phyloP scores from a whole-genome alignment of 2,329 filamentous ascomycete genomes.

The Pestalotiopsis sp. region DNA sequence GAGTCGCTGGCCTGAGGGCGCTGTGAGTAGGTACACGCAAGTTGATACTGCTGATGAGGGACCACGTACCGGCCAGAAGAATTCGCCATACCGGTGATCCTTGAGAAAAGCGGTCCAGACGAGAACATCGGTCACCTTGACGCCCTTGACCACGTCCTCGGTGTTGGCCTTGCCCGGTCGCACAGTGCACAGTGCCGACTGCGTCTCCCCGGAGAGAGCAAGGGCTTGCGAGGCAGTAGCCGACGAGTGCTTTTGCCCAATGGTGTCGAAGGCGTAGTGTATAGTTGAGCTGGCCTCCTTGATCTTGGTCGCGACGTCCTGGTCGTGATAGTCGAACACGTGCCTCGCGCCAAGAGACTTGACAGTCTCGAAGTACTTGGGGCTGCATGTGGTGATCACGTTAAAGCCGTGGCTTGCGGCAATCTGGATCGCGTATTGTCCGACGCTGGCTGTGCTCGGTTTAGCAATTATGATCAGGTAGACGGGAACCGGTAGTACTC shows the following conservation, averaged over 20 bases:
- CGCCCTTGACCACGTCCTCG: not conserved
- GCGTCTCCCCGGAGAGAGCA: not conserved
- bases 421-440: not conserved
- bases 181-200: not conserved
- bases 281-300: not conserved
- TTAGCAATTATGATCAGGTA: not conserved
- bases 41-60: too few relatives aligned
- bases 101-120: conserved; percentile 5
- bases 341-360: not conserved
- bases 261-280: not conserved
- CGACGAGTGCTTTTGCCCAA: not conserved
- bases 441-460: not conserved
- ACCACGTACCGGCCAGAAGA: conserved; percentile 4
- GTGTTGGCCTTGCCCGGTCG: conserved; percentile 4
- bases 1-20: too few relatives aligned
- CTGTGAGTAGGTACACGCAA: too few relatives aligned
- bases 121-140: not conserved
- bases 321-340: conserved; percentile 4
- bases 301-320: not conserved
- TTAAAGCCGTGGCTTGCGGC: not conserved
- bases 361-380: not conserved
- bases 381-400: conserved; percentile 7
- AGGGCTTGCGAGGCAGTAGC: not conserved
- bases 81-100: not conserved
- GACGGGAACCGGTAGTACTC: not conserved